phyloP scores from a whole-genome alignment of 2,329 filamentous ascomycete genomes.

The Phaeosphaeria sp. region DNA sequence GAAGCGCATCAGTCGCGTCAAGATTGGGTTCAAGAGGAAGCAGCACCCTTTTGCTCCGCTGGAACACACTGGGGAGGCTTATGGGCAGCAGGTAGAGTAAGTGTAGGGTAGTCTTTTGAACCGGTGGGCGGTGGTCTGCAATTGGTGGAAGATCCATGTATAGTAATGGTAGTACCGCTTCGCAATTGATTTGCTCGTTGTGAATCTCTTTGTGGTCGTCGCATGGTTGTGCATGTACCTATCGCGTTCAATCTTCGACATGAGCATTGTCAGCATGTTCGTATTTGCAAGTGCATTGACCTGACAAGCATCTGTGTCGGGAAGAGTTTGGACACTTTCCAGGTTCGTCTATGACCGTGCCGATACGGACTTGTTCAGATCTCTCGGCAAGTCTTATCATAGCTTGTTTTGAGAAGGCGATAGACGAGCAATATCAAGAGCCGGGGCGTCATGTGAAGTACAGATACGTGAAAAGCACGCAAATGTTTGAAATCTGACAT shows the following conservation, averaged over 20 bases:
- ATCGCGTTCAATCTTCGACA: background rate
- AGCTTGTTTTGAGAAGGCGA: too few relatives aligned
- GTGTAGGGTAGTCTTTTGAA: too few relatives aligned
- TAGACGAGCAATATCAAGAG: too few relatives aligned
- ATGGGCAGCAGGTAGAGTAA: conserved; percentile 18
- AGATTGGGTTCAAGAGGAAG: conserved; percentile 33
- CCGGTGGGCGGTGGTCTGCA: background rate
- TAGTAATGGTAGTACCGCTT: background rate
- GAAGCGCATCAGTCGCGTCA: conserved; percentile 41
- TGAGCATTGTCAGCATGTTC: background rate
- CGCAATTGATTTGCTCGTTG: background rate
- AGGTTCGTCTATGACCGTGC: too few relatives aligned
- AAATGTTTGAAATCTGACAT: too few relatives aligned
- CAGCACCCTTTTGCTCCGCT: conserved; percentile 44
- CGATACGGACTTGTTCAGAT: too few relatives aligned
- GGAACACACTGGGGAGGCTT: conserved; percentile 29
- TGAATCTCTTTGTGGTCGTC: background rate
- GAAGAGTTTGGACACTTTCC: too few relatives aligned
- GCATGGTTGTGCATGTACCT: background rate
- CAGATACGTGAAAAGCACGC: too few relatives aligned
- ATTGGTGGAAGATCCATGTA: background rate
- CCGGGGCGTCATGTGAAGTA: too few relatives aligned
- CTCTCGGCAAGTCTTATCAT: too few relatives aligned
- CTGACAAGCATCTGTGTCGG: too few relatives aligned
- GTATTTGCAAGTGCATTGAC: too few relatives aligned